A percentile compares a stretch with the other conserved stretches of the same genome.
phyloP scores from a whole-genome alignment of 2,329 filamentous ascomycete species.

The Penicillium italicum region DNA sequence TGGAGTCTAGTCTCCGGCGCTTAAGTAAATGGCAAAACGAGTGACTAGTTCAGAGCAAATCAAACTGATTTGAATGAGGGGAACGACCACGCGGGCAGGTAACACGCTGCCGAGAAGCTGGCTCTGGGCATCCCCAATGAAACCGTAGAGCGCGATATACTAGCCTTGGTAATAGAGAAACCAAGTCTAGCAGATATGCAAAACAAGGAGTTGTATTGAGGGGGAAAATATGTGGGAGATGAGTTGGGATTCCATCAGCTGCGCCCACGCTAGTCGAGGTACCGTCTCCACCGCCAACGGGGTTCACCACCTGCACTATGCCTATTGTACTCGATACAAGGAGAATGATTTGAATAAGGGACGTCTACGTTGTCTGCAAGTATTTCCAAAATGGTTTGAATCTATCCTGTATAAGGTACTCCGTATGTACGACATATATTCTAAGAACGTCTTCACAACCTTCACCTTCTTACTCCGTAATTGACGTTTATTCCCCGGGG shows the following conservation, averaged over 20 bases:
- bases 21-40: background rate
- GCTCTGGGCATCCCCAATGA: conserved; percentile 8
- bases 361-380: too few species aligned
- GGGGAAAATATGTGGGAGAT: background rate
- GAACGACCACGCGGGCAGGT: conserved; percentile 6
- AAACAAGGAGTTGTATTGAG: background rate
- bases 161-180: background rate
- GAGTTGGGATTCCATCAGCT: conserved; percentile 5
- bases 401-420: too few species aligned
- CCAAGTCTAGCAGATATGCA: background rate
- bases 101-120: conserved; percentile 2
- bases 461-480: background rate
- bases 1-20: background rate
- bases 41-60: background rate
- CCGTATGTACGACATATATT: background rate
- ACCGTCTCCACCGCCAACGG: conserved; percentile 10
- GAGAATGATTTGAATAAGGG: background rate
- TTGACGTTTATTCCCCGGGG: background rate
- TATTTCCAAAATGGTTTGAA: background rate
- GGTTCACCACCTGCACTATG: background rate
- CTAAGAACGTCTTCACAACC: background rate
- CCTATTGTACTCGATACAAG: background rate
- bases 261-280: conserved; percentile 9
- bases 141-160: background rate
- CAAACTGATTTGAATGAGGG: conserved; percentile 5